Conservation (phyloP, 345 rosid genomes). For the Orychophragmus violaceus region DNA sequence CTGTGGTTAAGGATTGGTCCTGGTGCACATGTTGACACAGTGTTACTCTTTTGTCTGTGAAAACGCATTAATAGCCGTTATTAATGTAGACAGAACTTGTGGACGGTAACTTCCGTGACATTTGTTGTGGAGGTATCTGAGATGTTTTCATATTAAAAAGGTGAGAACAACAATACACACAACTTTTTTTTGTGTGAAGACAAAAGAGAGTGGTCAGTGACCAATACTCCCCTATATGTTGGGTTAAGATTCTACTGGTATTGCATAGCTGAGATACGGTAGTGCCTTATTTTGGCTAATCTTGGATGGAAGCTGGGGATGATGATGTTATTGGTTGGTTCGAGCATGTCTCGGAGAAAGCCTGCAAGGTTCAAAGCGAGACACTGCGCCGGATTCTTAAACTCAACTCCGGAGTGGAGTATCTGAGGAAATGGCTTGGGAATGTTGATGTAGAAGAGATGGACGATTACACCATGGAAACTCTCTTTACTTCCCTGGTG, state of each 20-base stretch:
- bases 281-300: not conserved
- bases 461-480: conserved; percentile 58
- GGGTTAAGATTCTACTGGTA: conserved; percentile 5
- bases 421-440: conserved; percentile 63
- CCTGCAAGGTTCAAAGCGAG: conserved; percentile 51
- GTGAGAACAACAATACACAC: conserved; percentile 23
- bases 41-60: not conserved
- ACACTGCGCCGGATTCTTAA: conserved; percentile 68
- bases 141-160: conserved; percentile 9
- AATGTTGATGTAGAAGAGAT: conserved; percentile 36
- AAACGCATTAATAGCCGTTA: conserved; percentile 15
- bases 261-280: not conserved
- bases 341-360: conserved; percentile 45
- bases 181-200: not conserved
- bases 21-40: conserved; percentile 16
- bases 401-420: conserved; percentile 55
- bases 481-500: conserved; percentile 56
- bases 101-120: conserved; percentile 22
- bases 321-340: conserved; percentile 66
- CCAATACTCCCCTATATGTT: conserved; percentile 10
- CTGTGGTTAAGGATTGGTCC: conserved; percentile 27
- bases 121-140: conserved; percentile 21
- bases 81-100: conserved; percentile 4
- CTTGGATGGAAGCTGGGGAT: conserved; percentile 25
- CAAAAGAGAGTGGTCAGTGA: conserved; percentile 21